These are phyloP conservation scores for Pneumocystis carinii DNA, from an alignment of 1,139 yeast species.

Conservation along the genomic window DNA sequence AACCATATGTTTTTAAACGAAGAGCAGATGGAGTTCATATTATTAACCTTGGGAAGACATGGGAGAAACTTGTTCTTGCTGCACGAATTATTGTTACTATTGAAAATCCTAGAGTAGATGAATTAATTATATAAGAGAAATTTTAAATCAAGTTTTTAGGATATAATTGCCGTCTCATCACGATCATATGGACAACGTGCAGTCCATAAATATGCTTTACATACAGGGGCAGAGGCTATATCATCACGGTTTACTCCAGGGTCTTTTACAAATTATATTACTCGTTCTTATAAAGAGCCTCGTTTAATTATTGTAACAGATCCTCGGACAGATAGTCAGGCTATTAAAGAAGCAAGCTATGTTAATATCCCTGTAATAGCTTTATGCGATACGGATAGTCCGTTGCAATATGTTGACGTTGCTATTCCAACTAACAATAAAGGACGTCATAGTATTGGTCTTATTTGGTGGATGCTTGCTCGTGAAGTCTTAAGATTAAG, in stretches of 20 bases:
- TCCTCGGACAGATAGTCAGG: conserved; percentile 99
- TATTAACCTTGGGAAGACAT: conserved; percentile 92
- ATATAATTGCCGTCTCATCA: conserved; percentile 96
- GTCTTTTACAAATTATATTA: conserved; percentile 99
- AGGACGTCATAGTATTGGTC: conserved; percentile 99
- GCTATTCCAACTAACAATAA: conserved; percentile 99
- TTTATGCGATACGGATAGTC: conserved; percentile 96
- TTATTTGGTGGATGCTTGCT: conserved; percentile 98
- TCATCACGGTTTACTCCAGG: conserved; percentile 99
- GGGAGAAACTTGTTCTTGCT: conserved; percentile 95
- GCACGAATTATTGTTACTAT: conserved; percentile 99
- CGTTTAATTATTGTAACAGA: conserved; percentile 97
- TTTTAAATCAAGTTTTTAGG: conserved; percentile 31
- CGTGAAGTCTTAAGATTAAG: conserved; percentile 99
- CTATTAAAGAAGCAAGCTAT: conserved; percentile 98
- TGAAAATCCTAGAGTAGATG: conserved; percentile 54
- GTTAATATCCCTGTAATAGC: conserved; percentile 99
- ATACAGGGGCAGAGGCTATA: conserved; percentile 99
- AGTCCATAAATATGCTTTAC: conserved; percentile 97
- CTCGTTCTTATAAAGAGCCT: conserved; percentile 99
- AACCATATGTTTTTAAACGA: conserved; percentile 97
- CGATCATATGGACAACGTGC: conserved; percentile 99
- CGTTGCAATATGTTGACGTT: conserved; percentile 97
- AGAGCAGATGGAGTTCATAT: conserved; percentile 99
- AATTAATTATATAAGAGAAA: not conserved